These are phyloP conservation scores for Corinectria fuckeliana DNA, from an alignment of 2,329 filamentous ascomycete species.

Conservation along the genomic window DNA sequence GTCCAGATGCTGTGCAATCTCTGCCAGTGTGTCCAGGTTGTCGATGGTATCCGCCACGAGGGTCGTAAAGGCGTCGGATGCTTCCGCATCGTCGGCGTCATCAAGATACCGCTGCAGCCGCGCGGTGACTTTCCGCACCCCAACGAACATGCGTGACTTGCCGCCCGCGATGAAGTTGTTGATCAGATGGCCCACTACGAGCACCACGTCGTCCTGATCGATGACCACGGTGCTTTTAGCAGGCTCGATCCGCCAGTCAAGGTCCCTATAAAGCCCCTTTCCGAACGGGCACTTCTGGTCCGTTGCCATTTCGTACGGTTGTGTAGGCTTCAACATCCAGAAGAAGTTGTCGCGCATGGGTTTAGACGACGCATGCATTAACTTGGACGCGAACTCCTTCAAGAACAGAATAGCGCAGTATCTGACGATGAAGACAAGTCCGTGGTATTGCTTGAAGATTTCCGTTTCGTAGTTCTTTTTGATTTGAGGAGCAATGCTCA, in stretches of 20 bases:
- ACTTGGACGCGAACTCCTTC: slow-evolving; percentile 31
- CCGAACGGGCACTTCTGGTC: background rate
- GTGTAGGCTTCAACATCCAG: background rate
- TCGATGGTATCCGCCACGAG: slow-evolving; percentile 33
- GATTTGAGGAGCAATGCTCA: background rate
- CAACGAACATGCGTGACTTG: slow-evolving; percentile 15
- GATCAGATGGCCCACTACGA: slow-evolving; percentile 27
- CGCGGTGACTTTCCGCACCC: slow-evolving; percentile 28
- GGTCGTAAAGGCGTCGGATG: slow-evolving; percentile 17
- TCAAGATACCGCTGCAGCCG: slow-evolving; percentile 26
- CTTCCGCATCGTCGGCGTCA: slow-evolving; percentile 19
- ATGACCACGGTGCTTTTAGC: background rate
- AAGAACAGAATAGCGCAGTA: slow-evolving; percentile 29
- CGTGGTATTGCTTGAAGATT: background rate
- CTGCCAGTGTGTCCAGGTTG: slow-evolving; percentile 28
- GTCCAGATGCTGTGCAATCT: slow-evolving; percentile 31
- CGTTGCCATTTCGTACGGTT: background rate
- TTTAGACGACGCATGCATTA: slow-evolving; percentile 29
- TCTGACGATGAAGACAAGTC: slow-evolving; percentile 13
- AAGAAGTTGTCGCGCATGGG: slow-evolving; percentile 24
- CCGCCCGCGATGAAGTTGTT: slow-evolving; percentile 31
- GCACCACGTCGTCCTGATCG: slow-evolving; percentile 12
- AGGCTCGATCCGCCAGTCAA: background rate
- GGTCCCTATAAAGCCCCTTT: slow-evolving; percentile 5
- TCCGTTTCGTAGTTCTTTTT: background rate